Base-by-base conservation (phyloP, 495 filamentous ascomycete species). In the Amphirosellinia nigrospora region DNA sequence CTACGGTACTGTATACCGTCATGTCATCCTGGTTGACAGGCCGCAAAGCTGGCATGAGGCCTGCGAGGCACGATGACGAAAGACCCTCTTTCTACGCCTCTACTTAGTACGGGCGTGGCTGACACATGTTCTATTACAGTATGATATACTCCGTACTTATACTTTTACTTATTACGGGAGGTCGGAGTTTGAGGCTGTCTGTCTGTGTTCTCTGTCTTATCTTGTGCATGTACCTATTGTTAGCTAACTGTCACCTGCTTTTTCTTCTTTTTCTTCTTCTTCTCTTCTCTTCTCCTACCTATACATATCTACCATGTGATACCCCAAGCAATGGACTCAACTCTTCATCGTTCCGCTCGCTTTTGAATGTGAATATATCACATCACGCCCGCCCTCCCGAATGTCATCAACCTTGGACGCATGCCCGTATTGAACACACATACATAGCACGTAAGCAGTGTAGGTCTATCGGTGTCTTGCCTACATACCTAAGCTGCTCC, bases 161-260 rank as follows among this genome's bases (percentile, higher is more conserved):
- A n/a, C n/a, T n/a, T n/a, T n/a, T n/a, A n/a, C n/a, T n/a, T n/a
- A n/a, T n/a, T n/a, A n/a, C 26, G 46, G 46, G 36, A 19, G 38
- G 41, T 43, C 8, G 39, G 53, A 32, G 39, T 59, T 67, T 67
- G 64, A 67, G 64, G 64, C 39, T 67, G 64, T n/a, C n/a, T n/a
- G n/a, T n/a, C n/a, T n/a, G n/a, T n/a, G n/a, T n/a, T n/a, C n/a
- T n/a, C n/a, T n/a, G n/a, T 67, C 64, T 67, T 58, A 52, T 65
- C 63, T 19, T 65, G 58, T 7, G 56, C 15, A 65, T 39, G 63
- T 65, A 39, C 15, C 39, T 50, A n/a, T 64, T 64, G 36, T 34
- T 64, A 19, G 55, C 19, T 19, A 30, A 58, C 30, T n/a, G 55
- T 19, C 10, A 39, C 46, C 45, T 48, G 41, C 28, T 43, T 64